Conservation (phyloP, 495 filamentous ascomycete genomes). For the Penicillium riverlandense region DNA sequence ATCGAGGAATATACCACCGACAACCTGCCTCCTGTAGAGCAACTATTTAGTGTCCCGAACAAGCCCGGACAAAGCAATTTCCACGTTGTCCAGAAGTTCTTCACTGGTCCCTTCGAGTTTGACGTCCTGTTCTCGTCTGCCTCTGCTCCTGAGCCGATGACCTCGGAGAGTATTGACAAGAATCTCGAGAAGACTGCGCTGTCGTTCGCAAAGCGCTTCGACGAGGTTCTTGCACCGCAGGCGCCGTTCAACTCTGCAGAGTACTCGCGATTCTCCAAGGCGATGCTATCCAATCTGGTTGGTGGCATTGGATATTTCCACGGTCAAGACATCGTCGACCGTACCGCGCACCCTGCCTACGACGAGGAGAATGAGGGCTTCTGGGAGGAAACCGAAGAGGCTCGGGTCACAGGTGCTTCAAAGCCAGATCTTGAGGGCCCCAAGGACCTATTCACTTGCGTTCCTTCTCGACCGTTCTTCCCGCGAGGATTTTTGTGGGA, state of each 20-base stretch:
- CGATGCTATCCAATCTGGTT: slow-evolving; percentile 89
- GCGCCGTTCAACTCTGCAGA: slow-evolving; percentile 66
- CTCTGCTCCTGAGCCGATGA: slow-evolving; percentile 54
- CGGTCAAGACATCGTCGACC: slow-evolving; percentile 78
- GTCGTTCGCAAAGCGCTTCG: slow-evolving; percentile 68
- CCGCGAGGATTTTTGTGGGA: slow-evolving; percentile 96
- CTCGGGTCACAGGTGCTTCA: slow-evolving; percentile 47
- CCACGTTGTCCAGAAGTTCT: slow-evolving; percentile 88
- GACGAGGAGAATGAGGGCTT: slow-evolving; percentile 96
- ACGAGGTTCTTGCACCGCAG: slow-evolving; percentile 62
- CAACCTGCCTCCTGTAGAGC: slow-evolving; percentile 69
- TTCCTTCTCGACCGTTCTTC: slow-evolving; percentile 93
- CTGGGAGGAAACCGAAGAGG: slow-evolving; percentile 84
- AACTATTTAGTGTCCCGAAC: slow-evolving; percentile 74
- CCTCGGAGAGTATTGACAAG: slow-evolving; percentile 59
- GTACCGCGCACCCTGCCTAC: slow-evolving; percentile 83
- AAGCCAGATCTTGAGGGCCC: slow-evolving; percentile 68
- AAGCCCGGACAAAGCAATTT: slow-evolving; percentile 66
- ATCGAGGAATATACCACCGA: slow-evolving; percentile 65
- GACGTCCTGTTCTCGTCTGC: slow-evolving; percentile 86
- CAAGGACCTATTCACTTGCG: slow-evolving; percentile 83
- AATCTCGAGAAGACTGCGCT: slow-evolving; percentile 59
- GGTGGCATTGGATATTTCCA: slow-evolving; percentile 96
- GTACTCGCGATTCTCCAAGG: slow-evolving; percentile 74
- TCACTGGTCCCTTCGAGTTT: slow-evolving; percentile 54